Percentiles rank a stretch among this genome's conserved stretches.
Conservation (phyloP, 306 rosid species). For the Inga oerstediana region DNA sequence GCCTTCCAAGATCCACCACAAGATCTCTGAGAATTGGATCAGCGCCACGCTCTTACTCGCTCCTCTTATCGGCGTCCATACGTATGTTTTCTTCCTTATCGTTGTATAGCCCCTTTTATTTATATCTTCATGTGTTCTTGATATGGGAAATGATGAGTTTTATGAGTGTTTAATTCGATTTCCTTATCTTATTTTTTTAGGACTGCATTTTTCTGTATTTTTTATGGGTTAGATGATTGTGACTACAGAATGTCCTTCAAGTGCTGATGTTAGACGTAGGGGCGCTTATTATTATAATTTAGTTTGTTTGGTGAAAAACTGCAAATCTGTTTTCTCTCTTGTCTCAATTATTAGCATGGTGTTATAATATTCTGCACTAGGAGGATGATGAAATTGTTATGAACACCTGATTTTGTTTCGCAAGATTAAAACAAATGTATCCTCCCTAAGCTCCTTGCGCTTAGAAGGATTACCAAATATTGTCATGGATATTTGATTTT, state of each 20-base stretch:
- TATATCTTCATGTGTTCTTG: neutral
- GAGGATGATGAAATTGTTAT: neutral
- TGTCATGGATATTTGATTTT: neutral
- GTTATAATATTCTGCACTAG: neutral
- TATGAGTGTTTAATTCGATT: neutral
- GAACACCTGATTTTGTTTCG: neutral
- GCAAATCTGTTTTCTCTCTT: neutral
- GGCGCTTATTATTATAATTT: neutral
- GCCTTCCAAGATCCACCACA: conserved; percentile 78
- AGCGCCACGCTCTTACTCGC: conserved; percentile 65
- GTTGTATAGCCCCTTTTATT: neutral
- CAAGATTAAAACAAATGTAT: neutral
- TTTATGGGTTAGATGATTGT: neutral
- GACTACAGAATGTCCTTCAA: neutral
- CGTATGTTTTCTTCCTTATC: conserved; percentile 42
- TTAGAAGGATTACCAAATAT: neutral
- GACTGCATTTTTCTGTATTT: neutral
- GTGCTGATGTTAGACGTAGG: neutral
- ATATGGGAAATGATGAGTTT: conserved; percentile 1
- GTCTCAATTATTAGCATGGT: neutral
- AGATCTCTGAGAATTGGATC: conserved; percentile 90
- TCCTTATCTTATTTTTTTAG: neutral
- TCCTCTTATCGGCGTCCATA: conserved; percentile 64
- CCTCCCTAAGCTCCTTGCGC: neutral
- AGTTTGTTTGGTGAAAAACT: neutral